A percentile compares a stretch with the other conserved stretches of the same genome.
phyloP scores from a whole-genome alignment of 78 protist genomes.

The Andalucia godoyi region DNA sequence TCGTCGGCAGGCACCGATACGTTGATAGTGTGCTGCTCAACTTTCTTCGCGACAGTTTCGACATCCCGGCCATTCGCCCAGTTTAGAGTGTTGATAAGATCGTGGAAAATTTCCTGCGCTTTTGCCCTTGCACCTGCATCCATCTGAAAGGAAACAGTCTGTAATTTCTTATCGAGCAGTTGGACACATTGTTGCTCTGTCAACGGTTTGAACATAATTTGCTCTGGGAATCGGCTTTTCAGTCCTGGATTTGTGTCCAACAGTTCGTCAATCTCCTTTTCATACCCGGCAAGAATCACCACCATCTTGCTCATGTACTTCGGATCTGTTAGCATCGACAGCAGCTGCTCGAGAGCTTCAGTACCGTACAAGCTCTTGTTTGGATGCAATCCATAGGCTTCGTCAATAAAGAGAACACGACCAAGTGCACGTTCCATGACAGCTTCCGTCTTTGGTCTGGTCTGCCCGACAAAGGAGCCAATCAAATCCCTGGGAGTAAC shows the following conservation, averaged over 20 bases:
- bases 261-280: slow-evolving; percentile 8
- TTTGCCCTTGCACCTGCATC: too few relatives aligned
- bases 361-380: not conserved
- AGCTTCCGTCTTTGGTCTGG: not conserved
- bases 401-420: slow-evolving; percentile 33
- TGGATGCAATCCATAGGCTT: slow-evolving; percentile 22
- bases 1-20: too few relatives aligned
- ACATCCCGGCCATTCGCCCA: too few relatives aligned
- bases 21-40: too few relatives aligned
- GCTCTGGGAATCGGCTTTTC: slow-evolving; percentile 9
- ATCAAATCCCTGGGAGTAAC: slow-evolving; percentile 1
- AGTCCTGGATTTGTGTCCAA: slow-evolving; percentile 24
- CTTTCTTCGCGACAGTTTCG: too few relatives aligned
- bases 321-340: slow-evolving; percentile 9
- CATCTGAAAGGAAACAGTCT: too few relatives aligned
- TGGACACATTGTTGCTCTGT: too few relatives aligned
- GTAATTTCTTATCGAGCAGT: too few relatives aligned
- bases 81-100: too few relatives aligned
- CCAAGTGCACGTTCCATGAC: not conserved
- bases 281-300: slow-evolving; percentile 25
- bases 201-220: slow-evolving; percentile 1
- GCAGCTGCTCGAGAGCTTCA: not conserved
- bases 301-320: slow-evolving; percentile 8
- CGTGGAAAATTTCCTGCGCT: too few relatives aligned
- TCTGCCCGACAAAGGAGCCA: not conserved